Base-by-base conservation (phyloP, 2,329 filamentous ascomycete species). In the Paracoccidioides brasiliensis region DNA sequence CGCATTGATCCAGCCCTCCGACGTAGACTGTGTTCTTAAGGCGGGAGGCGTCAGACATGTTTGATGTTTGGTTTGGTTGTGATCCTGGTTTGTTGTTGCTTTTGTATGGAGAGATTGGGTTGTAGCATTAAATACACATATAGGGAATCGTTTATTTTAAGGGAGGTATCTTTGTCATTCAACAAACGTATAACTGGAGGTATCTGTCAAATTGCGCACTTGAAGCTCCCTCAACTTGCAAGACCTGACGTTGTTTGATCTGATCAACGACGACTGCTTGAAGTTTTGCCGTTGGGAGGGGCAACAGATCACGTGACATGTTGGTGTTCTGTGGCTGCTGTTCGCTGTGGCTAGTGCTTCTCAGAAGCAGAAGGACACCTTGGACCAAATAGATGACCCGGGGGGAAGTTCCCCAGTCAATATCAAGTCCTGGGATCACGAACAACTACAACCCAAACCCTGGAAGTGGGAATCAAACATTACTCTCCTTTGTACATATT, bases 1-100 rank as follows among this genome's bases (percentile, higher is more conserved):
- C 90, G 53, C 83, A 78, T 59, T 85, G 82, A 62, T 93, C 84
- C 52, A 98, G 81, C 37, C 91, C 91, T 60, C 90, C 90, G 53
- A 98, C 88, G 68, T 94, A 94, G 59, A 98, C 80, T 9, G 93
- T 98, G 48, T 88, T 83, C 73, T 95, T 53, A 57, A 55, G n/a
- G 49, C 44, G 48, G 33, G 3, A 6, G 32, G 48, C n/a, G 9
- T 12, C 22, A 22, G 22, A 22, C 22, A 22, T 22, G 22, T 22
- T 22, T 22, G 22, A 22, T 22, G 22, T 22, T 22, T 22, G 22
- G 22, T 22, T 22, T 22, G 22, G 22, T 22, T 22, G 22, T 22
- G 22, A 22, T 22, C 22, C 22, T 22, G 22, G 22, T 22, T 22
- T 22, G 22, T 22, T 22, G 22, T 22, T 22, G 22, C 22, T 22